These are phyloP conservation scores for Auriscalpium vulgare DNA, from an alignment of 768 basidiomycete genomes.

Conservation along the genomic window DNA sequence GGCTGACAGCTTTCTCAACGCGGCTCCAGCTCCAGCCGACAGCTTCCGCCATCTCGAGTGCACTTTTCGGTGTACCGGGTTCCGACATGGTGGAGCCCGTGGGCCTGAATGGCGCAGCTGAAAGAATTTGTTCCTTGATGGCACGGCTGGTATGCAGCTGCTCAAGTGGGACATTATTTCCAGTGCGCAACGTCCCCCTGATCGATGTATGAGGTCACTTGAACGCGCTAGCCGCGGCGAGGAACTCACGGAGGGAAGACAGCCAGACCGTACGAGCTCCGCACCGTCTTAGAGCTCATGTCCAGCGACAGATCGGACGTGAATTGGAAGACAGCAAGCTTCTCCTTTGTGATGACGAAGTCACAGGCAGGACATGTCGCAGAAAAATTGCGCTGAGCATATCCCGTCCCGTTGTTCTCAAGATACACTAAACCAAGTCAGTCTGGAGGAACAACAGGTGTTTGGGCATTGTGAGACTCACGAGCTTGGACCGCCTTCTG, in stretches of 20 bases:
- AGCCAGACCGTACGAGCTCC: constrained; percentile 9
- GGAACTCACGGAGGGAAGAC: constrained; percentile 26
- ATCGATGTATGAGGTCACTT: no score
- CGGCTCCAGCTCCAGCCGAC: not conserved
- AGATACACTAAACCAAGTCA: constrained; percentile 28
- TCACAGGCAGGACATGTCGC: constrained; percentile 29
- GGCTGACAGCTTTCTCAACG: not conserved
- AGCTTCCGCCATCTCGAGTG: not conserved
- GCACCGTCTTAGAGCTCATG: constrained; percentile 8
- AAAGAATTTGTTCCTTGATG: not conserved
- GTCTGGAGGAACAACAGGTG: not conserved
- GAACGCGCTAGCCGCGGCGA: no score
- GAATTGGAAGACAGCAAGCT: constrained; percentile 34
- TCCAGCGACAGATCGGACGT: constrained; percentile 27
- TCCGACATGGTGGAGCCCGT: not conserved
- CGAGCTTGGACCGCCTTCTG: constrained; percentile 19
- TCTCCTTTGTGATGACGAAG: constrained; percentile 32
- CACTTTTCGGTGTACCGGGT: not conserved
- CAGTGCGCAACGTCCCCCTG: no score
- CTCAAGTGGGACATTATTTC: no score
- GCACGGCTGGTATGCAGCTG: no score
- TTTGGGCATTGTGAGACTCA: constrained; percentile 15
- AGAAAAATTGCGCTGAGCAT: constrained; percentile 34
- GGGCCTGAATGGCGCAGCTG: not conserved
- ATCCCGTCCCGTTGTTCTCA: constrained; percentile 35